Evolutionary conservation across 2,329 filamentous ascomycete species (phyloP).

Genomic region (Fusarium subtropicale): DNA sequence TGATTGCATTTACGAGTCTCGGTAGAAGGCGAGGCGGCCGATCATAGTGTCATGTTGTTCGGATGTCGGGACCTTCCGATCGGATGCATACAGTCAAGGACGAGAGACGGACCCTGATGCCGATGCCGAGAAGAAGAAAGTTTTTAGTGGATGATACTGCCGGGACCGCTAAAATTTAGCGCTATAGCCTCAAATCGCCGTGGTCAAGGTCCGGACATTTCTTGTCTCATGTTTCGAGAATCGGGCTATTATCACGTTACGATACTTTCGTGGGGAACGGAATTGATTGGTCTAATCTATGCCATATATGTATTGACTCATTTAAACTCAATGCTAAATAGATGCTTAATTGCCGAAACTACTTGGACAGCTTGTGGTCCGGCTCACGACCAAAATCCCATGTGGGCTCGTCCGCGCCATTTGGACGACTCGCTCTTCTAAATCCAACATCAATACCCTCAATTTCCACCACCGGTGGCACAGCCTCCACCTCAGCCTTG

Average conservation of each 20-base stretch:
- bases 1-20: slow-evolving; percentile 31
- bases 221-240: too few species aligned
- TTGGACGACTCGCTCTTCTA: slow-evolving; percentile 56
- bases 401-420: slow-evolving; percentile 67
- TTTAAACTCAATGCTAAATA: not conserved
- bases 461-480: slow-evolving; percentile 60
- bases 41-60: slow-evolving; percentile 5
- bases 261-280: not conserved
- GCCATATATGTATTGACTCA: not conserved
- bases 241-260: not conserved
- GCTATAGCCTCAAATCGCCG: not conserved
- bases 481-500: slow-evolving; percentile 53
- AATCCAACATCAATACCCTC: slow-evolving; percentile 59
- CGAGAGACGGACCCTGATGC: slow-evolving; percentile 15
- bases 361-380: slow-evolving; percentile 19
- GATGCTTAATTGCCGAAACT: not conserved
- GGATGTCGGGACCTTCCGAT: slow-evolving; percentile 27
- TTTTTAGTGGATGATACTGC: not conserved
- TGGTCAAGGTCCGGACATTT: too few species aligned
- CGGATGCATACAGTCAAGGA: slow-evolving; percentile 11
- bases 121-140: not conserved
- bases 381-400: slow-evolving; percentile 60
- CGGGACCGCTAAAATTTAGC: not conserved
- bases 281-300: not conserved
- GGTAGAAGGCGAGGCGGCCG: not conserved